These are phyloP conservation scores for Neobulgaria alba DNA, from an alignment of 2,329 filamentous ascomycete genomes.

Conservation along the genomic window DNA sequence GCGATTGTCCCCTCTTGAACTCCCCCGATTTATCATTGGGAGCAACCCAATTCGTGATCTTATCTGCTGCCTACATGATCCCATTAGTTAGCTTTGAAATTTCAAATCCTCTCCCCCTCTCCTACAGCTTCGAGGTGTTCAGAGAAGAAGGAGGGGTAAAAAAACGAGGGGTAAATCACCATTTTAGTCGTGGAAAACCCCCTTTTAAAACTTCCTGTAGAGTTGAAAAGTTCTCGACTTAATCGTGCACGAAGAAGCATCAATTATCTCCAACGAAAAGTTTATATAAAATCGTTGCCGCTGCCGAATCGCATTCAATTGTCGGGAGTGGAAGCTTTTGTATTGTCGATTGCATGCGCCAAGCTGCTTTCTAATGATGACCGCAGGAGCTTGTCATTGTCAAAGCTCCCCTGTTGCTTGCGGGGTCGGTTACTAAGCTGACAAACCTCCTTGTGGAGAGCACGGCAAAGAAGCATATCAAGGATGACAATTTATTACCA, in stretches of 20 bases:
- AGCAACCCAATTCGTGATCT: constrained; percentile 78
- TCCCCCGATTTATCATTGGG: constrained; percentile 73
- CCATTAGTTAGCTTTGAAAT: constrained; percentile 7
- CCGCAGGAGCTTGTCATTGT: constrained; percentile 1
- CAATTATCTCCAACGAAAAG: constrained; percentile 8
- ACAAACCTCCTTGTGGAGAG: too few species aligned
- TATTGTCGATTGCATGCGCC: neutral
- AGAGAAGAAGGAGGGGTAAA: neutral
- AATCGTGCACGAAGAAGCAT: constrained; percentile 6
- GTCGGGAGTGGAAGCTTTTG: neutral
- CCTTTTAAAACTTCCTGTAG: neutral
- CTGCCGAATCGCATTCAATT: too few species aligned
- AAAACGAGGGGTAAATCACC: constrained; percentile 15
- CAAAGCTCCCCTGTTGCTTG: constrained; percentile 1
- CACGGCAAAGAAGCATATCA: too few species aligned
- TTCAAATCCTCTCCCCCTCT: neutral
- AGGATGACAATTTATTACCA: too few species aligned
- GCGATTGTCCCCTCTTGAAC: constrained; percentile 81
- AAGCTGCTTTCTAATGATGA: constrained; percentile 18
- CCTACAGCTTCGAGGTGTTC: neutral
- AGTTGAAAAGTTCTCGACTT: constrained; percentile 1
- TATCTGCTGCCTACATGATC: constrained; percentile 25
- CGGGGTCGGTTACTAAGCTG: constrained; percentile 10
- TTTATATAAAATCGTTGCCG: too few species aligned
- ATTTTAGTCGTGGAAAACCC: constrained; percentile 15